Percentiles rank a stretch among this genome's conserved stretches.
These are phyloP conservation scores for Penicillium sp. DNA, from an alignment of 2,329 filamentous ascomycete genomes.

Conservation along the genomic window DNA sequence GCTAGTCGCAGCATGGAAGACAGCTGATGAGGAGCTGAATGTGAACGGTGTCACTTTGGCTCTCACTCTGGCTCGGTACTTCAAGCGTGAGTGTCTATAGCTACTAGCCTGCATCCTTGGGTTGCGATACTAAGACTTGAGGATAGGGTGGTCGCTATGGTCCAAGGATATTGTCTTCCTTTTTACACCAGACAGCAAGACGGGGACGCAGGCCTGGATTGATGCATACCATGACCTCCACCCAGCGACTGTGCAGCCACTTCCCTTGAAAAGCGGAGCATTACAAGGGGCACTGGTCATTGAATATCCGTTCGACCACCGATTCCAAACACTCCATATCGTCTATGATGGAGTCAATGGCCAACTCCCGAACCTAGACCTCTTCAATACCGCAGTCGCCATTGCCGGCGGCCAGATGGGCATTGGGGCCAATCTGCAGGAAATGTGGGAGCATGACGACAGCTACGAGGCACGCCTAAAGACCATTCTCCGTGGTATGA, in stretches of 20 bases:
- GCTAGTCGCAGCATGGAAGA: constrained; percentile 83
- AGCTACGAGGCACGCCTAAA: constrained; percentile 76
- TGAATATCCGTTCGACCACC: constrained; percentile 80
- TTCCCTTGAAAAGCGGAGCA: constrained; percentile 88
- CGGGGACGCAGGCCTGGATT: constrained; percentile 93
- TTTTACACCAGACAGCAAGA: constrained; percentile 81
- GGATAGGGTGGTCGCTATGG: constrained; percentile 85
- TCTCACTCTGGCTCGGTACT: constrained; percentile 85
- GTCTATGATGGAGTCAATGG: constrained; percentile 96
- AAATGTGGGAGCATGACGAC: constrained; percentile 75
- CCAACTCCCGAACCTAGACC: constrained; percentile 88
- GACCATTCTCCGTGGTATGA: constrained; percentile 89
- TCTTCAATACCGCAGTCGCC: constrained; percentile 88
- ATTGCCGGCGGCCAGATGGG: constrained; percentile 92
- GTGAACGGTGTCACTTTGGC: constrained; percentile 82
- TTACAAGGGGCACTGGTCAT: constrained; percentile 91
- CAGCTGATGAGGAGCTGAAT: constrained; percentile 74
- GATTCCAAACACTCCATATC: constrained; percentile 84
- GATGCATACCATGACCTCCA: constrained; percentile 96
- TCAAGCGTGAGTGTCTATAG: constrained; percentile 76
- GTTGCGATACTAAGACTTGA: no score
- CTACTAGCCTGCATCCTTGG: no score
- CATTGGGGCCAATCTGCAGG: constrained; percentile 76
- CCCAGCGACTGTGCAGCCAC: constrained; percentile 64
- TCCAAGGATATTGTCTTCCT: constrained; percentile 97